phyloP scores from a whole-genome alignment of 2,329 filamentous ascomycete species.

The Ampelomyces quisqualis region DNA sequence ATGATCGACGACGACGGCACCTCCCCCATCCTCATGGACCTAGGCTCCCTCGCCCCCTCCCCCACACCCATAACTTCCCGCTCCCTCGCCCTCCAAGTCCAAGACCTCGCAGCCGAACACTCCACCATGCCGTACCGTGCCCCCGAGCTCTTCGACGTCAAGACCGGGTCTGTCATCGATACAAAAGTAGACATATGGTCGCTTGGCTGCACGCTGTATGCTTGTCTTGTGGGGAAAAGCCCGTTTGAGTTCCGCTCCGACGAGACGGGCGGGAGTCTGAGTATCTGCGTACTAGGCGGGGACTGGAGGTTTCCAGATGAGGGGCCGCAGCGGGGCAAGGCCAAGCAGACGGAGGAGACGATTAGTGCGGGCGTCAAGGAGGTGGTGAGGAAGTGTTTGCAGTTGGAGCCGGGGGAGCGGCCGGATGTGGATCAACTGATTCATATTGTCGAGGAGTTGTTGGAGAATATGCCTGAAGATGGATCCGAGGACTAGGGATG shows the following conservation, averaged over 20 bases:
- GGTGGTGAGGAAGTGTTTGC: conserved; percentile 81
- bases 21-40: conserved; percentile 93
- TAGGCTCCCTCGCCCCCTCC: conserved; percentile 84
- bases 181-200: conserved; percentile 99
- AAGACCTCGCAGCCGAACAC: conserved; percentile 93
- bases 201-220: conserved; percentile 94
- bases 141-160: conserved; percentile 96
- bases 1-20: conserved; percentile 95
- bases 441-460: conserved; percentile 70
- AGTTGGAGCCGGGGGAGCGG: conserved; percentile 81
- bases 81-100: conserved; percentile 84
- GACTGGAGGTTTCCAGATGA: conserved; percentile 98
- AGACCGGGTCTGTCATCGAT: conserved; percentile 86
- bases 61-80: conserved; percentile 88
- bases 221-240: conserved; percentile 92
- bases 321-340: conserved; percentile 59
- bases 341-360: conserved; percentile 50
- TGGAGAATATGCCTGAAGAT: conserved; percentile 67
- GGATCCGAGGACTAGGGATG: conserved; percentile 30
- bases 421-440: conserved; percentile 87
- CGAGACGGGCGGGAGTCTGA: conserved; percentile 91
- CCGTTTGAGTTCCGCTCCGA: conserved; percentile 95
- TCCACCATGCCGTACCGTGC: conserved; percentile 98
- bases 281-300: conserved; percentile 86
- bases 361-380: conserved; percentile 85